Conservation (phyloP, 2,329 filamentous ascomycete species). For the Cladosporium sp. region DNA sequence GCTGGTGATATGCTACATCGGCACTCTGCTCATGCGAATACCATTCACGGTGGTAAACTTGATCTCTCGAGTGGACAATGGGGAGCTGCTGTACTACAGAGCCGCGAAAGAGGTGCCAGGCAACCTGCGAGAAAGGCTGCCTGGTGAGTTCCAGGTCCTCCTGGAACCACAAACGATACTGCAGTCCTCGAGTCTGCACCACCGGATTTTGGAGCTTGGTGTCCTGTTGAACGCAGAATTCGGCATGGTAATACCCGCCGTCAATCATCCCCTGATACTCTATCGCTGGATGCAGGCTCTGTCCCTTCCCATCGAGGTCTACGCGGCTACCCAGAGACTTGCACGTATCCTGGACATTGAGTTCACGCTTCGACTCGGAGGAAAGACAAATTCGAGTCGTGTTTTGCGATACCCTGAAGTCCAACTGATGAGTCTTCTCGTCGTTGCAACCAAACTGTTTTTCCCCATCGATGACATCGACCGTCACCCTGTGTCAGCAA, state of each 20-base stretch:
- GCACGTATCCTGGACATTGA: constrained; percentile 53
- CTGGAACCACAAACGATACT: constrained; percentile 56
- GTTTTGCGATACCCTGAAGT: constrained; percentile 70
- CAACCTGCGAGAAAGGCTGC: constrained; percentile 66
- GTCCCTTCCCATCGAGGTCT: constrained; percentile 72
- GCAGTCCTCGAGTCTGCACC: constrained; percentile 61
- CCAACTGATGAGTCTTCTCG: constrained; percentile 66
- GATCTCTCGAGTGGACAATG: constrained; percentile 63
- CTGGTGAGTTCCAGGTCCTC: constrained; percentile 58
- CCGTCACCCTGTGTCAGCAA: constrained; percentile 51
- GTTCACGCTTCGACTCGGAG: constrained; percentile 33
- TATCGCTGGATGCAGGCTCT: constrained; percentile 70
- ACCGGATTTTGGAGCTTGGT: constrained; percentile 61
- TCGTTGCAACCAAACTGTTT: constrained; percentile 75
- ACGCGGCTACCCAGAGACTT: constrained; percentile 59
- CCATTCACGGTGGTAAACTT: constrained; percentile 76
- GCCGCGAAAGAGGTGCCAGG: constrained; percentile 60
- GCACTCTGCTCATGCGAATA: constrained; percentile 69
- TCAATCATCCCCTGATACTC: constrained; percentile 70
- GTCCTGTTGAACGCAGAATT: constrained; percentile 67
- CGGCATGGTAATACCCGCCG: constrained; percentile 67
- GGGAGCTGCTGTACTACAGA: constrained; percentile 70
- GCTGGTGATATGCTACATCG: constrained; percentile 77
- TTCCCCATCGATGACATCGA: constrained; percentile 69
- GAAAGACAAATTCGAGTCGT: constrained; percentile 38